Evolutionary conservation across 345 rosid species (phyloP), one percentile per base, ranked within the genome.

Genomic region (Eucalyptus polyanthemos): DNA sequence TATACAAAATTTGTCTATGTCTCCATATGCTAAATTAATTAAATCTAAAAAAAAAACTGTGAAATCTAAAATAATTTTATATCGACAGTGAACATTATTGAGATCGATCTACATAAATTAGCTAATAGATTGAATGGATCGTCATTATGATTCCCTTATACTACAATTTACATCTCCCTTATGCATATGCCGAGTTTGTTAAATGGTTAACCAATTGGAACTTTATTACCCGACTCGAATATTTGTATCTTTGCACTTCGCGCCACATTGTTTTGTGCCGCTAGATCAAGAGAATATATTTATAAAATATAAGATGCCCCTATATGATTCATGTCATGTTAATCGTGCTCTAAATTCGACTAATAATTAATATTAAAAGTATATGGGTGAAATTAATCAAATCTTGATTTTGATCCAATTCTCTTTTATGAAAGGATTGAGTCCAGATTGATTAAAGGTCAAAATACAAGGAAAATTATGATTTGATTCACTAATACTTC

Each of bases 251-350:
- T 31, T 17, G 21, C 22, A 5, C 80, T 21, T 67, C 12, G 0
- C 11, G 0, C 22, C 6, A 1, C 80, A 31, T 15, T 67, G 21
- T 31, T 31, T 0, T 4, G 5, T 31, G 42, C 11, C 11, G 0
- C 80, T 67, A 67, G 40, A 67, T 8, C 80, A 31, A 67, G 42
- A 40, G 80, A 31, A 3, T 8, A 34, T 65, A 65, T 65, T 65
- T 65, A 34, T n/a, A n/a, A 4, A 7, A n/a, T 14, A 62, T 65
- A 65, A n/a, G 22, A 31, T 3, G 44, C 25, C 13, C 72, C 27
- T 11, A 6, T 72, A 34, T 72, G 40, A 72, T 17, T 37, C 81
- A 17, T 72, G 44, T 34, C 11, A 17, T 34, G 81, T 34, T 2
- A 34, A 16, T 5, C 5, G 2, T 2, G 4, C 25, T 72, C 14